Conservation (phyloP, 345 rosid species). For the Schrenkiella parvula region DNA sequence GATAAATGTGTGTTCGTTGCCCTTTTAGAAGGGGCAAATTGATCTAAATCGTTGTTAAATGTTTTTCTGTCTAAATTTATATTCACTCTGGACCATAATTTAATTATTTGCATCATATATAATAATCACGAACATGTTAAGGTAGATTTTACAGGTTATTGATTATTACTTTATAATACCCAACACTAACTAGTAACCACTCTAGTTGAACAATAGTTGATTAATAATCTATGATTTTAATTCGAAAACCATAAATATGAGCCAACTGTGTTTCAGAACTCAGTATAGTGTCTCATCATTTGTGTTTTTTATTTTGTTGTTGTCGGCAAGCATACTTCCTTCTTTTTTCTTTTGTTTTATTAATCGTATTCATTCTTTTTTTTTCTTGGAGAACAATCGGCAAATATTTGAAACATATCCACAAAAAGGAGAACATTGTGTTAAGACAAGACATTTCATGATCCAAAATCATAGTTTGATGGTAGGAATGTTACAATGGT, state of each 20-base stretch:
- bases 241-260: background rate
- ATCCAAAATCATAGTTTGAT: background rate
- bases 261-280: background rate
- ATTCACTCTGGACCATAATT: conserved; percentile 1
- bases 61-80: background rate
- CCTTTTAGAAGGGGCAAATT: conserved; percentile 25
- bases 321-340: background rate
- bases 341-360: background rate
- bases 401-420: background rate
- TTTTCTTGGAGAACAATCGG: background rate
- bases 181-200: conserved; percentile 11
- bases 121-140: background rate
- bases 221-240: background rate
- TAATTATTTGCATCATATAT: background rate
- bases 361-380: background rate
- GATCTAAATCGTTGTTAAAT: background rate
- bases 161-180: background rate
- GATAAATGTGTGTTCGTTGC: conserved; percentile 29
- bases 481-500: background rate
- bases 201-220: background rate
- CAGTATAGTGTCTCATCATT: background rate
- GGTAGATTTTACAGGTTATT: background rate
- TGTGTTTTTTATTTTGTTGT: background rate
- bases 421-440: background rate
- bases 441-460: background rate